Conservation (phyloP, 2,329 filamentous ascomycete species). For the Pseudogymnoascus sp. region DNA sequence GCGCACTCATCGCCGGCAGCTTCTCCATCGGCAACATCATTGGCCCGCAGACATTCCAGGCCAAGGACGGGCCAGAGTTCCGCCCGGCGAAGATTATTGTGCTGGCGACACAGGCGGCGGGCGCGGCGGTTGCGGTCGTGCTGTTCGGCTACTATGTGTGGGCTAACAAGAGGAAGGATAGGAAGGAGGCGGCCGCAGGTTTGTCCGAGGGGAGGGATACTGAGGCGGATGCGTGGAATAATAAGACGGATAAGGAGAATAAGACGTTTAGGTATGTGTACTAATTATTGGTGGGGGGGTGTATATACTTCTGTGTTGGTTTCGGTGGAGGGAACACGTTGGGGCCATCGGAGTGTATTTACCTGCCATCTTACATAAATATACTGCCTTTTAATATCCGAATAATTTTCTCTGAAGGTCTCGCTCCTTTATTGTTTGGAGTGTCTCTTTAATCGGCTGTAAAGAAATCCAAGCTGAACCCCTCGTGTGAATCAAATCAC, state of each 20-base stretch:
- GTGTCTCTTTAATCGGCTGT: not conserved
- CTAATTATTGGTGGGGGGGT: conserved; percentile 18
- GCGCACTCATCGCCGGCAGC: conserved; percentile 39
- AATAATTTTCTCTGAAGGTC: not conserved
- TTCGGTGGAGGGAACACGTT: not conserved
- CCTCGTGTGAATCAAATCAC: too few relatives aligned
- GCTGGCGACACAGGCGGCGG: conserved; percentile 35
- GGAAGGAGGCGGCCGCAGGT: conserved; percentile 33
- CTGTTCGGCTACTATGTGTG: conserved; percentile 44
- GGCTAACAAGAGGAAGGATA: conserved; percentile 32
- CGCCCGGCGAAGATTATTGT: conserved; percentile 45
- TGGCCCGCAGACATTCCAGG: conserved; percentile 47
- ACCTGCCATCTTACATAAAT: not conserved
- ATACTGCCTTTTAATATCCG: not conserved
- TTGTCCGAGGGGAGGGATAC: conserved; percentile 19
- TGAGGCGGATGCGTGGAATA: conserved; percentile 39
- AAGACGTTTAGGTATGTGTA: conserved; percentile 47
- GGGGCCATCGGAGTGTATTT: not conserved
- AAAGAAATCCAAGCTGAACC: too few relatives aligned
- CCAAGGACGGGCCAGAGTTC: conserved; percentile 41
- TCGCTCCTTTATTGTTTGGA: not conserved
- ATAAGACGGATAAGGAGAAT: conserved; percentile 51
- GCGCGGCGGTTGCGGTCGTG: conserved; percentile 31
- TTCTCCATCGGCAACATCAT: conserved; percentile 49
- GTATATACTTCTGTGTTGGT: not conserved